phyloP scores from a whole-genome alignment of 2,329 filamentous ascomycete species.

The Colletotrichum sp. region DNA sequence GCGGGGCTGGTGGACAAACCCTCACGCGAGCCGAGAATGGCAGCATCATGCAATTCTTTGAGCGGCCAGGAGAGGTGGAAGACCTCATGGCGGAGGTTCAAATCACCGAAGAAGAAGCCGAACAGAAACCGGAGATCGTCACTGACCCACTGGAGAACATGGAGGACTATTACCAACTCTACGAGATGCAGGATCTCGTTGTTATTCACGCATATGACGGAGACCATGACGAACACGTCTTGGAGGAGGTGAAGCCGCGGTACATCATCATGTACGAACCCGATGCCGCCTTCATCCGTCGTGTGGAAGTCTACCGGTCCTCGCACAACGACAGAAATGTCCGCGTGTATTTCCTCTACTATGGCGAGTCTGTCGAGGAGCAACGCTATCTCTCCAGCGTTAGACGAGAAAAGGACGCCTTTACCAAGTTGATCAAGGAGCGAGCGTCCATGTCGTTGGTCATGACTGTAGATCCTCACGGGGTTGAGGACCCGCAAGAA shows the following conservation, averaged over 20 bases:
- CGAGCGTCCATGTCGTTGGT: constrained; percentile 92
- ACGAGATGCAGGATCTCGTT: constrained; percentile 87
- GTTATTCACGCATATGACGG: constrained; percentile 94
- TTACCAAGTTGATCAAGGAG: constrained; percentile 93
- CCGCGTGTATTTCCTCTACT: constrained; percentile 96
- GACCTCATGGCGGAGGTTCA: constrained; percentile 83
- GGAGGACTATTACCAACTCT: constrained; percentile 91
- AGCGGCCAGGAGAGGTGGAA: constrained; percentile 82
- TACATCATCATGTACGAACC: constrained; percentile 99
- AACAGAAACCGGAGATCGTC: constrained; percentile 77
- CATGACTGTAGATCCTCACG: constrained; percentile 73
- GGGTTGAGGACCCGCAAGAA: constrained; percentile 82
- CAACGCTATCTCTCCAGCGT: constrained; percentile 90
- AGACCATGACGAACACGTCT: constrained; percentile 93
- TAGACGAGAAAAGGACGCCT: constrained; percentile 94
- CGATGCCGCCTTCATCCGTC: constrained; percentile 89
- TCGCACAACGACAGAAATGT: constrained; percentile 91
- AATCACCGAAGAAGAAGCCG: constrained; percentile 77
- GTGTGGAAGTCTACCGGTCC: constrained; percentile 94
- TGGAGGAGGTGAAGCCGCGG: constrained; percentile 90
- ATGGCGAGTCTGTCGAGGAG: constrained; percentile 92
- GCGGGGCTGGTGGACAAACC: constrained; percentile 64
- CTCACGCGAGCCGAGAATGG: constrained; percentile 73
- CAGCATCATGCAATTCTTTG: constrained; percentile 78
- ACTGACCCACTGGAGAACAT: constrained; percentile 84